Evolutionary conservation across 2,329 filamentous ascomycete genomes (phyloP).

Genomic region (Calycina herbarum): DNA sequence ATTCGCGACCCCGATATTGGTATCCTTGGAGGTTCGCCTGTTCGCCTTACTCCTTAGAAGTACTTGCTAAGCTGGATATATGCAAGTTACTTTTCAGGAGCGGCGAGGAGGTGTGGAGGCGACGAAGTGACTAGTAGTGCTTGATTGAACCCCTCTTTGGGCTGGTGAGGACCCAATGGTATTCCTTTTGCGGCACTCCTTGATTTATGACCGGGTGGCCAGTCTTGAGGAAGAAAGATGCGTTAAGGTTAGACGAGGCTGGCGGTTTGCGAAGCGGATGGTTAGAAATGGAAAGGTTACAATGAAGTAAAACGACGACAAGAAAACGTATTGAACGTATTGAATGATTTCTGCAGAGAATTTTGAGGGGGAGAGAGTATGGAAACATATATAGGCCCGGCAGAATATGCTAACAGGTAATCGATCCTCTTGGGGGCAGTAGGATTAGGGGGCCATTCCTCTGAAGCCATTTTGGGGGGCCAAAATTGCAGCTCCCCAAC

Average conservation of each 20-base stretch:
- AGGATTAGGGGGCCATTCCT: neutral
- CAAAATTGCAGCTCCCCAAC: neutral
- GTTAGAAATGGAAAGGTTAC: neutral
- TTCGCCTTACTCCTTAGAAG: constrained; percentile 2
- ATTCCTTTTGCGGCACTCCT: neutral
- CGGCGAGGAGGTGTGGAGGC: neutral
- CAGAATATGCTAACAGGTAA: neutral
- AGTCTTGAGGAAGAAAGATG: neutral
- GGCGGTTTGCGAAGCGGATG: neutral
- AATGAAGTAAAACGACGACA: neutral
- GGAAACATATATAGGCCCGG: neutral
- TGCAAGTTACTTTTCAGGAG: neutral
- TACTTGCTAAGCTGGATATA: neutral
- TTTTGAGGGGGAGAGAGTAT: neutral
- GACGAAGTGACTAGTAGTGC: neutral
- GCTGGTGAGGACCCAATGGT: neutral
- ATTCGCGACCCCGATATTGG: neutral
- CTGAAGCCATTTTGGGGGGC: neutral
- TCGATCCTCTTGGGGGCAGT: neutral
- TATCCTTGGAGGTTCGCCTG: neutral
- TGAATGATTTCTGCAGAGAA: neutral
- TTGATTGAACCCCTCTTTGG: neutral
- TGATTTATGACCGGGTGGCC: neutral
- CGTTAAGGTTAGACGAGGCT: neutral
- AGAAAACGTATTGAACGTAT: neutral